A percentile compares a stretch with the other conserved stretches of the same genome.
phyloP scores from a whole-genome alignment of 305 asterid species.

The Ilex paraguariensis region DNA sequence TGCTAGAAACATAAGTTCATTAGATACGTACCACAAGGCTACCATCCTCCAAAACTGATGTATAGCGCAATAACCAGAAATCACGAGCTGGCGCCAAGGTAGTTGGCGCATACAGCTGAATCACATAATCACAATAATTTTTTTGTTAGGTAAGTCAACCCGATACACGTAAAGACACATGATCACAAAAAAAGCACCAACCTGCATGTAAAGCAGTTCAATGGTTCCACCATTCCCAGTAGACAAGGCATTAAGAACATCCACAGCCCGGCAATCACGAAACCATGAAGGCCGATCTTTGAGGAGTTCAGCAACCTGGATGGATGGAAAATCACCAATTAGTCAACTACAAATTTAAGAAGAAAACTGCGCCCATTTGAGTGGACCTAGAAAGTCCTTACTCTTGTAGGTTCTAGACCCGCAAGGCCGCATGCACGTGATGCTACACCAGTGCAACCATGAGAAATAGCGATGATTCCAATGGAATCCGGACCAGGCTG shows the following conservation, averaged over 20 bases:
- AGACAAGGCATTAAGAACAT: conserved; percentile 78
- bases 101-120: conserved; percentile 88
- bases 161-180: background rate
- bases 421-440: conserved; percentile 99
- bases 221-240: conserved; percentile 94
- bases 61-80: conserved; percentile 89
- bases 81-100: conserved; percentile 96
- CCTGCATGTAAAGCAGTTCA: conserved; percentile 96
- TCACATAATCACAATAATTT: background rate
- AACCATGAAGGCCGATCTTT: conserved; percentile 95
- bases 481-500: conserved; percentile 65
- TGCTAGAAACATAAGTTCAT: background rate
- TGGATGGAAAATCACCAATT: conserved; percentile 1
- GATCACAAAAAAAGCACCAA: conserved; percentile 8
- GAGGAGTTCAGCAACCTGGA: conserved; percentile 91
- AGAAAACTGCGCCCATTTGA: background rate
- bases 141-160: conserved; percentile 4
- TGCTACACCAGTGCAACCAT: conserved; percentile 61
- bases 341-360: background rate
- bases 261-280: conserved; percentile 92
- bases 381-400: conserved; percentile 25
- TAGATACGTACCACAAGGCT: conserved; percentile 73
- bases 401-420: conserved; percentile 91
- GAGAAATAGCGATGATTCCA: conserved; percentile 48
- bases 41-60: conserved; percentile 95